Evolutionary conservation across 129 eudicot genomes (phyloP).

Genomic region (Pulicaria dysenterica): DNA sequence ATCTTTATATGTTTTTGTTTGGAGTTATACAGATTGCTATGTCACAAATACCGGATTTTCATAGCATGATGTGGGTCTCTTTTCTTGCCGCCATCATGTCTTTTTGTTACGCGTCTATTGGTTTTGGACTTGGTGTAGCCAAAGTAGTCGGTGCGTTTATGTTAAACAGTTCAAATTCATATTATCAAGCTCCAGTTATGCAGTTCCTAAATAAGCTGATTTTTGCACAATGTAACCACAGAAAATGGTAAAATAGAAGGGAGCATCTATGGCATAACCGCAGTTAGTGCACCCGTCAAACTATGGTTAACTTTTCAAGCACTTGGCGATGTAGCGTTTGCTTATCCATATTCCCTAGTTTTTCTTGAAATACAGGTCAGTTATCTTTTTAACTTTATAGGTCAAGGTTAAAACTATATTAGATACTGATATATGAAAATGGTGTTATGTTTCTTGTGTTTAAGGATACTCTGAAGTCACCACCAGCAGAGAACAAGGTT

Average conservation of each 20-base stretch:
- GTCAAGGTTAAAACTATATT: background rate
- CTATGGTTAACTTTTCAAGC: slow-evolving; percentile 69
- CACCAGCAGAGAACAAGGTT: slow-evolving; percentile 64
- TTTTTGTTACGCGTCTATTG: slow-evolving; percentile 65
- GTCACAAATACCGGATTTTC: slow-evolving; percentile 77
- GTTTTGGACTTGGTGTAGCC: slow-evolving; percentile 68
- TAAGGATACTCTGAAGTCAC: slow-evolving; percentile 77
- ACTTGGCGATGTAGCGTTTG: slow-evolving; percentile 85
- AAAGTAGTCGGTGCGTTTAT: slow-evolving; percentile 47
- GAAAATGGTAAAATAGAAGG: slow-evolving; percentile 72
- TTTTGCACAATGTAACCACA: slow-evolving; percentile 24
- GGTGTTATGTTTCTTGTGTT: background rate
- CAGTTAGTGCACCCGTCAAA: slow-evolving; percentile 54
- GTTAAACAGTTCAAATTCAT: background rate
- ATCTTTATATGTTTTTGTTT: slow-evolving; percentile 55
- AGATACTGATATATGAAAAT: background rate
- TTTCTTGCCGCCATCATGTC: slow-evolving; percentile 76
- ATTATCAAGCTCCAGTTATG: background rate
- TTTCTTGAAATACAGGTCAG: slow-evolving; percentile 78
- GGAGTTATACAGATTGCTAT: slow-evolving; percentile 58
- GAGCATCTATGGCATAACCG: slow-evolving; percentile 61
- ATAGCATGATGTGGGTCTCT: slow-evolving; percentile 69
- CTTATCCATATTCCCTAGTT: slow-evolving; percentile 68
- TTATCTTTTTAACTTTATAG: background rate
- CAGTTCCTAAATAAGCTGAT: background rate